Base-by-base conservation (phyloP, 2,329 filamentous ascomycete genomes). In the Coleophoma cylindrospora region DNA sequence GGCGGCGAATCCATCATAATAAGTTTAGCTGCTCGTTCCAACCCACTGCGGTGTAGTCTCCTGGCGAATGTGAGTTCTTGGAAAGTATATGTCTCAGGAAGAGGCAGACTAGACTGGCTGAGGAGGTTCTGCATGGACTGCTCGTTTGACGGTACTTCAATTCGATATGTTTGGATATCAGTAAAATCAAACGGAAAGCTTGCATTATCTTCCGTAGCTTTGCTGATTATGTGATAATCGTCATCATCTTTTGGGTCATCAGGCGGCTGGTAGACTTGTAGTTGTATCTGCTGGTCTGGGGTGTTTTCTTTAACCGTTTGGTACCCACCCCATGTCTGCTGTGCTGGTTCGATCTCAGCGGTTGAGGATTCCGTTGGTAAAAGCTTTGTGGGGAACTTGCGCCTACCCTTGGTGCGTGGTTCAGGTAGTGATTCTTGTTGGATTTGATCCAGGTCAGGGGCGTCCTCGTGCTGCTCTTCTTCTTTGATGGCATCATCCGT, bases 31-130 rank as follows among this genome's bases (percentile, higher is more conserved):
- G 76, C 87, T 22, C 74, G 68, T 66, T 95, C 87, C 1, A 84
- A 58, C 2, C 81, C 75, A 48, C 74, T 74, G 40, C 89, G 80
- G 45, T 89, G 86, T 4, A 95, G 70, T 4, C 86, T 77, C 8
- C 87, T 80, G 11, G 83, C 82, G 57, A 95, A 91, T 1, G 77
- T 83, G 1, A 73, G 70, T 64, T 91, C 87, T 22, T 80, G 73
- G 50, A 79, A 76, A 10, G 81, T 75, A 62, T 84, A 84, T 0
- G 81, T 82, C 19, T 64, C 69, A 1, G 80, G 77, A 1, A 70
- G 54, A 1, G 72, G 67, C 14, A 77, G 63, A 0, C 66, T 55
- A 7, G 64, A 62, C 37, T 69, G 57, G 54, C 50, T 50, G 47
- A 56, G 54, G 49, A 61, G 60, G 38, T 50, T 51, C 27, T 65